A percentile compares a stretch with the other conserved stretches of the same genome.
Conservation (phyloP, 164 flowering plant genomes). For the Kingdonia uniflora region DNA sequence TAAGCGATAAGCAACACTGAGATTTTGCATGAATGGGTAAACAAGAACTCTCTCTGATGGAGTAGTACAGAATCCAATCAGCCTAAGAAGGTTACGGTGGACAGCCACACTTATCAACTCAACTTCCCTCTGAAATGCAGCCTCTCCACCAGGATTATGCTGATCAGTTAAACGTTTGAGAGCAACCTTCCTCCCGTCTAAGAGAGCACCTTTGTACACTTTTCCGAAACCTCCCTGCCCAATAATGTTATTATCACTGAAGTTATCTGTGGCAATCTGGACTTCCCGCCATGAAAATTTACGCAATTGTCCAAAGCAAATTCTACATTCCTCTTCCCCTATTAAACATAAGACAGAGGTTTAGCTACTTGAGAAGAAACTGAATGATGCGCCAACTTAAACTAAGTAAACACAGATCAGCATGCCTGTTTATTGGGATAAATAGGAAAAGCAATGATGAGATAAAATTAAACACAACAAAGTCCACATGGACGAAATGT, state of each 20-base stretch:
- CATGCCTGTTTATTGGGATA: background rate
- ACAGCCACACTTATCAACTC: slow-evolving; percentile 47
- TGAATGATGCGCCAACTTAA: slow-evolving; percentile 1
- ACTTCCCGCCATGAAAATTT: slow-evolving; percentile 48
- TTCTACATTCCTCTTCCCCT: slow-evolving; percentile 46
- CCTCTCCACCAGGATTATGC: slow-evolving; percentile 43
- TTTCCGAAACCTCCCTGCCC: slow-evolving; percentile 63
- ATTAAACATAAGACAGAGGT: slow-evolving; percentile 1
- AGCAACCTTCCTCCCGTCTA: slow-evolving; percentile 38
- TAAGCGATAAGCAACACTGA: slow-evolving; percentile 43
- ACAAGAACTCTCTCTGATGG: slow-evolving; percentile 40
- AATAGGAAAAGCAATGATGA: no score
- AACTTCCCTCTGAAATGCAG: slow-evolving; percentile 46
- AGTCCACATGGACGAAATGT: no score
- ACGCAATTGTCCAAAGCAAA: slow-evolving; percentile 39
- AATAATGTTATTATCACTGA: slow-evolving; percentile 41
- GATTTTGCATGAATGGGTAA: slow-evolving; percentile 49
- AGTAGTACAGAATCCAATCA: slow-evolving; percentile 44
- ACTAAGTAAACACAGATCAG: background rate
- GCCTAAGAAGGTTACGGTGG: slow-evolving; percentile 41
- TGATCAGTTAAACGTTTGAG: slow-evolving; percentile 50
- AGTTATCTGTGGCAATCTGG: slow-evolving; percentile 47
- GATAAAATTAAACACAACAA: no score
- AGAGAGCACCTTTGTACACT: slow-evolving; percentile 40
- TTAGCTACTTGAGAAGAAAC: slow-evolving; percentile 6